Percentiles rank a stretch among this genome's conserved stretches.
Evolutionary conservation across 208 protist genomes (phyloP).

Genomic region (Acanthamoeba castellanii): DNA sequence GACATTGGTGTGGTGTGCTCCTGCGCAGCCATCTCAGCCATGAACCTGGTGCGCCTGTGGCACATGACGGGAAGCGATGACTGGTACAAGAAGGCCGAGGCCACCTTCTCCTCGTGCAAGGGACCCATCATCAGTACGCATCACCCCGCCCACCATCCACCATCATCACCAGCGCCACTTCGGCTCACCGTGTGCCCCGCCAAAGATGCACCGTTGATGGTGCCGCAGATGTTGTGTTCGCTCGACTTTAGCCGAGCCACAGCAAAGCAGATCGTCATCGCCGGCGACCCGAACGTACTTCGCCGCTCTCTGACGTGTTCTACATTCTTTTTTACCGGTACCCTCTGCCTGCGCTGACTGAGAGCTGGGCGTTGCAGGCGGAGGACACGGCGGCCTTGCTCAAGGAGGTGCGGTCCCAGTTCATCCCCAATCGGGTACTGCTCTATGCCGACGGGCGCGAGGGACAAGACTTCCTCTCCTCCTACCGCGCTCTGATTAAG

Average conservation of each 20-base stretch:
- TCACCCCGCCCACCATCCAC: no score
- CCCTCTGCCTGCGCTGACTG: neutral
- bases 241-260: constrained; percentile 15
- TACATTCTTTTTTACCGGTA: neutral
- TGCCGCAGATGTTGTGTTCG: constrained; percentile 64
- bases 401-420: constrained; percentile 47
- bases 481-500: constrained; percentile 11
- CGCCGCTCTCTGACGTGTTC: neutral
- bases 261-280: constrained; percentile 57
- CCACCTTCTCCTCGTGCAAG: constrained; percentile 28
- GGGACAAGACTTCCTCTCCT: constrained; percentile 59
- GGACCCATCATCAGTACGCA: constrained; percentile 10
- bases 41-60: constrained; percentile 61
- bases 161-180: neutral
- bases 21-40: constrained; percentile 18
- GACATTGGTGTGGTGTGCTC: neutral
- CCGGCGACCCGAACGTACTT: constrained; percentile 20
- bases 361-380: neutral
- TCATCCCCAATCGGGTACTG: constrained; percentile 44
- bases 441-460: constrained; percentile 50
- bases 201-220: constrained; percentile 12
- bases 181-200: neutral
- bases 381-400: constrained; percentile 48
- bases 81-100: constrained; percentile 58
- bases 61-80: constrained; percentile 50